These are phyloP conservation scores for Dactylis glomerata DNA, from an alignment of 176 grass and related monocot genomes.

Conservation along the genomic window DNA sequence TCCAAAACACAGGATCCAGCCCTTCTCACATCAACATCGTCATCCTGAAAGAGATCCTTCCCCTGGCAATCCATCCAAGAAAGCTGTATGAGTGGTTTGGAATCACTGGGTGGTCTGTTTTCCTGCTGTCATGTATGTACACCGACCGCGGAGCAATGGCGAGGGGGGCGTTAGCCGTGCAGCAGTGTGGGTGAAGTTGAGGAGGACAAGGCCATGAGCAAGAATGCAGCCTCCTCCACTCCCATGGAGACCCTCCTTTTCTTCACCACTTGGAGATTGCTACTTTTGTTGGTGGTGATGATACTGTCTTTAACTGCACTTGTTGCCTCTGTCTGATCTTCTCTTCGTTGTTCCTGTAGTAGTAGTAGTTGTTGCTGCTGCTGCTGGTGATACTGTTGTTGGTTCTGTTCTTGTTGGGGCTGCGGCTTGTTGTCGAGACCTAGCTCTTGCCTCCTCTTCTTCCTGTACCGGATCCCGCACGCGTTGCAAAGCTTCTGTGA, in stretches of 20 bases:
- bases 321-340: constrained; percentile 12
- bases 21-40: constrained; percentile 32
- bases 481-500: constrained; percentile 88
- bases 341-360: neutral
- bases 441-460: constrained; percentile 67
- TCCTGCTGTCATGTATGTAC: constrained; percentile 14
- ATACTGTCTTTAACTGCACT: constrained; percentile 18
- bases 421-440: constrained; percentile 36
- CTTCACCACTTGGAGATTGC: constrained; percentile 50
- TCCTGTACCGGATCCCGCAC: constrained; percentile 92
- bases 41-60: neutral
- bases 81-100: constrained; percentile 35
- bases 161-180: constrained; percentile 39
- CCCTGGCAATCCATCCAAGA: constrained; percentile 28
- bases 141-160: constrained; percentile 20
- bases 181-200: constrained; percentile 44
- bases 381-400: neutral
- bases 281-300: constrained; percentile 1
- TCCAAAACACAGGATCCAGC: constrained; percentile 30
- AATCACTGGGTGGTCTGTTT: constrained; percentile 28
- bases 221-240: constrained; percentile 78
- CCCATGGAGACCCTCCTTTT: constrained; percentile 66
- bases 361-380: neutral
- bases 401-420: neutral
- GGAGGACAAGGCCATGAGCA: constrained; percentile 90